Evolutionary conservation across 768 basidiomycete species (phyloP).

Genomic region (Favolaschia claudopus): DNA sequence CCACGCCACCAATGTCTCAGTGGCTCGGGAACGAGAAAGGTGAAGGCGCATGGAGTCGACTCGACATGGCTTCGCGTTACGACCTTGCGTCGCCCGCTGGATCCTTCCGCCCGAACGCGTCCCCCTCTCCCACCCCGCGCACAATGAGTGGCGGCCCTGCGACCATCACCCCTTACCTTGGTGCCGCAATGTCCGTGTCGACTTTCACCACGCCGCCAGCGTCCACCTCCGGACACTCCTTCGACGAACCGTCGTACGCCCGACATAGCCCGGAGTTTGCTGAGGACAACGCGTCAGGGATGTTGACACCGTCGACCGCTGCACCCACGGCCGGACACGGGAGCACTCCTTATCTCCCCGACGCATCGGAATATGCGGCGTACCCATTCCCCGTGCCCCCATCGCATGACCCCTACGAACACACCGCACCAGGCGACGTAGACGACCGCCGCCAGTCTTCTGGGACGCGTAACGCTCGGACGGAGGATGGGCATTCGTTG

Average conservation of each 20-base stretch:
- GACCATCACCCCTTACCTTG: background rate
- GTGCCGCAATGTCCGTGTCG: background rate
- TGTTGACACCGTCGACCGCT: too few relatives aligned
- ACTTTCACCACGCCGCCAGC: background rate
- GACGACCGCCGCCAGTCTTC: background rate
- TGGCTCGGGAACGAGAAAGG: background rate
- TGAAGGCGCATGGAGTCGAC: conserved; percentile 23
- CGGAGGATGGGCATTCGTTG: conserved; percentile 9
- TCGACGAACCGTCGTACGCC: too few relatives aligned
- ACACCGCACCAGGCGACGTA: too few relatives aligned
- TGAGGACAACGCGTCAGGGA: too few relatives aligned
- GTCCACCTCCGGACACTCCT: background rate
- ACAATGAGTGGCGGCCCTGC: background rate
- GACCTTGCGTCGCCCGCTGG: conserved; percentile 4
- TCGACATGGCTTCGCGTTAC: conserved; percentile 23
- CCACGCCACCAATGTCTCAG: background rate
- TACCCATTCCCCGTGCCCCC: too few relatives aligned
- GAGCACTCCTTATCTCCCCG: too few relatives aligned
- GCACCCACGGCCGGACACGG: too few relatives aligned
- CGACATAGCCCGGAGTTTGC: too few relatives aligned
- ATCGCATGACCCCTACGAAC: too few relatives aligned
- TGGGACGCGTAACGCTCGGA: background rate
- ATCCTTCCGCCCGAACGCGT: background rate
- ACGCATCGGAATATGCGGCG: too few relatives aligned
- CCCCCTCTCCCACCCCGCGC: background rate